Evolutionary conservation across 192 early-diverging fungal species (phyloP).

Genomic region (Cetraspora pellucida): DNA sequence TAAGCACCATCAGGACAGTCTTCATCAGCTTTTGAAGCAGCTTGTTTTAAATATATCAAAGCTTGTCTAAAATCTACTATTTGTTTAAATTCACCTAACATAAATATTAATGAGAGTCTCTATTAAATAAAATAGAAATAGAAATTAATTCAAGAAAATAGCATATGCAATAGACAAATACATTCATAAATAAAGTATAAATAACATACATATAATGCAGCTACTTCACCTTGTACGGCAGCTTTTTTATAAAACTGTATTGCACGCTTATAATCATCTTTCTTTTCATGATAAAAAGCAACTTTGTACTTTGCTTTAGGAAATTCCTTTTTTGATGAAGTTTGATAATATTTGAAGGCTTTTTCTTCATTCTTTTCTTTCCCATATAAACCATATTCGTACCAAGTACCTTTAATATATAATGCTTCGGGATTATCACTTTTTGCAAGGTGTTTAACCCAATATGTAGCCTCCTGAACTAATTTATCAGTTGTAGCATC

Average conservation of each 20-base stretch:
- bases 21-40: slow-evolving; percentile 69
- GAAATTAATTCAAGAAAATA: not conserved
- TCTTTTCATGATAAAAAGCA: slow-evolving; percentile 63
- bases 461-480: slow-evolving; percentile 68
- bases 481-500: slow-evolving; percentile 40
- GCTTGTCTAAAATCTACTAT: slow-evolving; percentile 73
- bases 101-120: slow-evolving; percentile 76
- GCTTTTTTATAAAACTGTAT: slow-evolving; percentile 72
- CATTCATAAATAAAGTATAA: no score
- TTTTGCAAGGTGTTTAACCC: slow-evolving; percentile 71
- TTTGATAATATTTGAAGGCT: slow-evolving; percentile 64
- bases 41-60: slow-evolving; percentile 79
- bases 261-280: slow-evolving; percentile 62
- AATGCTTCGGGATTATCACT: slow-evolving; percentile 72
- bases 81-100: slow-evolving; percentile 73
- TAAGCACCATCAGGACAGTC: slow-evolving; percentile 75
- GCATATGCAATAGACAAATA: no score
- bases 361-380: slow-evolving; percentile 63
- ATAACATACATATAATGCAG: slow-evolving; percentile 63
- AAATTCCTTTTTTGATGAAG: slow-evolving; percentile 66
- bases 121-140: slow-evolving; percentile 32
- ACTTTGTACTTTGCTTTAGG: slow-evolving; percentile 69
- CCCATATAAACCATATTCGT: slow-evolving; percentile 63
- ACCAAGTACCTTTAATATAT: slow-evolving; percentile 75
- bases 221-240: slow-evolving; percentile 63